Percentiles rank a stretch among this genome's conserved stretches.
Evolutionary conservation across 805 yeast genomes (phyloP).

Genomic region (Candida sphagnicola): DNA sequence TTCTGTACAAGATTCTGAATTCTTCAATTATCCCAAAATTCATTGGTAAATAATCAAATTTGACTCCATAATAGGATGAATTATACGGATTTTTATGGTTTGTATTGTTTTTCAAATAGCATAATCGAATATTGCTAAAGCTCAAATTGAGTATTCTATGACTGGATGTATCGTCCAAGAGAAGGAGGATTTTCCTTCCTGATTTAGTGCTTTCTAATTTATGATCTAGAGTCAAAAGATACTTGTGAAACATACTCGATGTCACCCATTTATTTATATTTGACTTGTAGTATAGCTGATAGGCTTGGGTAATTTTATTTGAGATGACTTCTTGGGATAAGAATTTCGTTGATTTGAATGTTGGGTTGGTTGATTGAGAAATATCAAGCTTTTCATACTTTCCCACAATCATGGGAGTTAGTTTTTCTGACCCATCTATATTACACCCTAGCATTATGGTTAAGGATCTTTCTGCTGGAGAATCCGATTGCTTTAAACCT

Average conservation of each 20-base stretch:
- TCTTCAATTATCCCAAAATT: slow-evolving; percentile 63
- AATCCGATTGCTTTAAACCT: slow-evolving; percentile 34
- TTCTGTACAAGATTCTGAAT: slow-evolving; percentile 53
- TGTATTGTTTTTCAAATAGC: slow-evolving; percentile 35
- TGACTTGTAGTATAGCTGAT: slow-evolving; percentile 53
- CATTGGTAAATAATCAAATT: slow-evolving; percentile 55
- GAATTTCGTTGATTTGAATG: slow-evolving; percentile 12
- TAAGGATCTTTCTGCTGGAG: slow-evolving; percentile 37
- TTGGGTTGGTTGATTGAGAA: slow-evolving; percentile 20
- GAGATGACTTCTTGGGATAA: slow-evolving; percentile 14
- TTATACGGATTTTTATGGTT: slow-evolving; percentile 34
- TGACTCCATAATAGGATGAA: slow-evolving; percentile 39
- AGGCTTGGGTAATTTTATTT: slow-evolving; percentile 46
- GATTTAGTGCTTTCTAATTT: slow-evolving; percentile 43
- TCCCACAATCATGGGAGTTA: slow-evolving; percentile 59
- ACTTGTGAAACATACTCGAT: slow-evolving; percentile 58
- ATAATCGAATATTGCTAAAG: slow-evolving; percentile 31
- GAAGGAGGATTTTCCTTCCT: slow-evolving; percentile 47
- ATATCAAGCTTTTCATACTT: slow-evolving; percentile 46
- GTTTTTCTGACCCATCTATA: slow-evolving; percentile 58
- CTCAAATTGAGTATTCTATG: slow-evolving; percentile 49
- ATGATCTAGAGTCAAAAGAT: slow-evolving; percentile 58
- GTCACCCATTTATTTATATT: slow-evolving; percentile 63
- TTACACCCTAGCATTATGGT: slow-evolving; percentile 63
- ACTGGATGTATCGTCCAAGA: slow-evolving; percentile 59